These are phyloP conservation scores for Cunninghamia lanceolata DNA, from an alignment of 75 land plant species.

Conservation along the genomic window DNA sequence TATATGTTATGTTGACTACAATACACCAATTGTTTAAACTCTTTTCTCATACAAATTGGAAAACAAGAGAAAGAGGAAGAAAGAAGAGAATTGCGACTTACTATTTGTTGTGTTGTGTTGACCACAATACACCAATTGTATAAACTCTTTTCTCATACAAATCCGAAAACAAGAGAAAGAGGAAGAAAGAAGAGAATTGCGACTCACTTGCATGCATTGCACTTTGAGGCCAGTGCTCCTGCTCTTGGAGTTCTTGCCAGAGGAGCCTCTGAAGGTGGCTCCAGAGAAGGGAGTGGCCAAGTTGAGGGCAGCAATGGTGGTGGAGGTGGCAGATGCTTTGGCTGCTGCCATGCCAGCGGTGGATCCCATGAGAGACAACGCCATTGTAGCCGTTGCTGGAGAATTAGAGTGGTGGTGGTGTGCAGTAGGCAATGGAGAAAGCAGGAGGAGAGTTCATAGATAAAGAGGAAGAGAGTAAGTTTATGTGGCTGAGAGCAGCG, in stretches of 20 bases:
- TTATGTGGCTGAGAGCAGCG: neutral
- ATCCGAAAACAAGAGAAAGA: too few species aligned
- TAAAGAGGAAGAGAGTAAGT: neutral
- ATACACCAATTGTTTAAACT: too few species aligned
- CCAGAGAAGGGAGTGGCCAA: neutral
- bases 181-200: neutral
- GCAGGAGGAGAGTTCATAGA: neutral
- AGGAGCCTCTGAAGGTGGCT: neutral
- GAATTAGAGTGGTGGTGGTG: too few species aligned
- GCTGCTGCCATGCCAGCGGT: neutral
- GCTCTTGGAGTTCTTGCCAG: neutral
- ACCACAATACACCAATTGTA: too few species aligned
- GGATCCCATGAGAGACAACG: neutral
- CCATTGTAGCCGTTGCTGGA: neutral
- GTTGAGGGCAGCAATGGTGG: neutral
- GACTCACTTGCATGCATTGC: neutral
- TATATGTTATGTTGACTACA: too few species aligned
- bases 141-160: too few species aligned
- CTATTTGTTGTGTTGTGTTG: too few species aligned
- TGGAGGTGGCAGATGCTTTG: neutral
- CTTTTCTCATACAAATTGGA: too few species aligned
- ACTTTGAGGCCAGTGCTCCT: neutral
- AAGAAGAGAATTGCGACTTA: neutral
- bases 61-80: too few species aligned
- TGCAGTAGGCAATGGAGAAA: neutral